Conservation (phyloP, 75 land plant species). For the Ceratopteris richardii region DNA sequence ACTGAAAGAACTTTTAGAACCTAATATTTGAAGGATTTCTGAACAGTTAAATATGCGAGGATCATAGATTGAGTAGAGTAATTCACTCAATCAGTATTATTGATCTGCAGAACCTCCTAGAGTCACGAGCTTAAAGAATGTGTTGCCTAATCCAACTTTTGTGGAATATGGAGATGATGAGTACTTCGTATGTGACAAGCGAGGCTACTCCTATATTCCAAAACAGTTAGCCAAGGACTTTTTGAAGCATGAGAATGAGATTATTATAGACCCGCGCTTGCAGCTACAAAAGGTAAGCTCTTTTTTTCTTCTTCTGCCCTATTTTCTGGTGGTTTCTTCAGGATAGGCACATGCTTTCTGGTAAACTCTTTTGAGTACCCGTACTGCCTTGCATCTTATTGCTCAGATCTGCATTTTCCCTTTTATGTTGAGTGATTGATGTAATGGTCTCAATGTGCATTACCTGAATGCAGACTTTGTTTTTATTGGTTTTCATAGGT, state of each 20-base stretch:
- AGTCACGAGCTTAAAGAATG: conserved; percentile 37
- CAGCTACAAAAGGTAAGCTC: conserved; percentile 53
- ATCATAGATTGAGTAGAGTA: too few species aligned
- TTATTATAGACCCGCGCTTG: conserved; percentile 44
- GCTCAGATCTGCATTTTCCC: too few species aligned
- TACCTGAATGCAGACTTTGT: too few species aligned
- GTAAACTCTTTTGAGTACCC: too few species aligned
- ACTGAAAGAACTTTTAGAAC: too few species aligned
- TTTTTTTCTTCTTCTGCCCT: too few species aligned
- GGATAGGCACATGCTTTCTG: too few species aligned
- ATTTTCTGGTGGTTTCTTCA: too few species aligned
- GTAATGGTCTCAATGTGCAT: not conserved
- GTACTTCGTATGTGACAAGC: conserved; percentile 58
- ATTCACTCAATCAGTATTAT: too few species aligned
- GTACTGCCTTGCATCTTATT: too few species aligned
- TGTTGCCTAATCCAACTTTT: conserved; percentile 67
- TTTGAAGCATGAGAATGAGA: conserved; percentile 17
- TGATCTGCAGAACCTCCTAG: conserved; percentile 36
- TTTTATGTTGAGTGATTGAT: not conserved
- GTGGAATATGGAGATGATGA: conserved; percentile 44
- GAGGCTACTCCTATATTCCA: conserved; percentile 52
- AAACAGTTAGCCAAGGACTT: conserved; percentile 51
- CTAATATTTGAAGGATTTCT: too few species aligned
- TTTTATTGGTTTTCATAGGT: conserved; percentile 28
- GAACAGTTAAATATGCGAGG: too few species aligned